These are phyloP conservation scores for Sordariomycetes sp. DNA, from an alignment of 2,329 filamentous ascomycete species.

Conservation along the genomic window DNA sequence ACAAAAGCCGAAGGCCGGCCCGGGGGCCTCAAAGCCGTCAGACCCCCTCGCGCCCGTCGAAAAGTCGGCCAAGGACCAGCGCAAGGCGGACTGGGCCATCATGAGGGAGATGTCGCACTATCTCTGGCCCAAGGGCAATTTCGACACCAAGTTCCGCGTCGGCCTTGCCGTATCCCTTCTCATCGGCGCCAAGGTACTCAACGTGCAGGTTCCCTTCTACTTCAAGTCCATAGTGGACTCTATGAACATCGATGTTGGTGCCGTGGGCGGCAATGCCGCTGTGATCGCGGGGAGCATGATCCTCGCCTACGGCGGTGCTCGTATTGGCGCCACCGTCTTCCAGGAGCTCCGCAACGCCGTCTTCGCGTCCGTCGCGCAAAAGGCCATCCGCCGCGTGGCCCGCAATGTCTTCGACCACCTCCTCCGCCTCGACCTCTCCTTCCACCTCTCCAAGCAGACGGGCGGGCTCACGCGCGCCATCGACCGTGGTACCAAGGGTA, in stretches of 20 bases:
- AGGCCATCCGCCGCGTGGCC: conserved; percentile 85
- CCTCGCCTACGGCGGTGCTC: conserved; percentile 78
- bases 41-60: conserved; percentile 56
- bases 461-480: conserved; percentile 89
- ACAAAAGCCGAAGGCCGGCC: neutral
- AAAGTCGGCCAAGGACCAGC: conserved; percentile 68
- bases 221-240: conserved; percentile 97
- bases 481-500: conserved; percentile 94
- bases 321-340: conserved; percentile 81
- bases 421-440: conserved; percentile 78
- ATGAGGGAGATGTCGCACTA: conserved; percentile 97
- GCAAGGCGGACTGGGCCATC: conserved; percentile 96
- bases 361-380: conserved; percentile 94
- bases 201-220: conserved; percentile 97
- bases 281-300: conserved; percentile 90
- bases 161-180: conserved; percentile 74
- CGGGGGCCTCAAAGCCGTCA: neutral
- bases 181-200: conserved; percentile 85
- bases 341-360: conserved; percentile 93
- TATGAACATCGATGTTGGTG: conserved; percentile 92
- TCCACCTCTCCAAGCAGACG: conserved; percentile 89
- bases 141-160: conserved; percentile 68
- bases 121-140: conserved; percentile 87
- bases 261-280: conserved; percentile 76
- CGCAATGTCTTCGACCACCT: conserved; percentile 88